Conservation (phyloP, 164 flowering plant genomes). For the Macadamia integrifolia region DNA sequence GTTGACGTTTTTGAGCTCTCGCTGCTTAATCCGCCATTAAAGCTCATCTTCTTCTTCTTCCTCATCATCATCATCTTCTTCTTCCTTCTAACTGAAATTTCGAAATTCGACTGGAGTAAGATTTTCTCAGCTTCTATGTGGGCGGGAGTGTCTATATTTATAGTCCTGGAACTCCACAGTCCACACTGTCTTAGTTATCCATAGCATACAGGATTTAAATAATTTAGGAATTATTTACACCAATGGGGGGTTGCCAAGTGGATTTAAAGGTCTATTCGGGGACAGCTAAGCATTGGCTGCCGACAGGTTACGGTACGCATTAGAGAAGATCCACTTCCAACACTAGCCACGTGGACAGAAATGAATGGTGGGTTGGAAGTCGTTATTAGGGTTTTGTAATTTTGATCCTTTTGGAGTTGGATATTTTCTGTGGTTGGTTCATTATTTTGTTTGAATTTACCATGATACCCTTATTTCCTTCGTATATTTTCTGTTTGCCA, state of each 20-base stretch:
- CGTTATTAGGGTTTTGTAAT: too few relatives aligned
- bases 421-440: too few relatives aligned
- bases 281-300: constrained; percentile 35
- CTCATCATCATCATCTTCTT: constrained; percentile 13
- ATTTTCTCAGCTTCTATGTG: neutral
- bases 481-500: too few relatives aligned
- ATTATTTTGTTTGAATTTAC: too few relatives aligned
- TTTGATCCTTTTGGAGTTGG: too few relatives aligned
- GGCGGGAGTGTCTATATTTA: too few relatives aligned
- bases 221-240: constrained; percentile 4
- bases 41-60: constrained; percentile 22
- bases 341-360: neutral
- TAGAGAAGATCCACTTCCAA: neutral
- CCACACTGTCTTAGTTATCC: too few relatives aligned
- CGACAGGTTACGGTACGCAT: constrained; percentile 31
- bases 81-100: neutral
- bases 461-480: too few relatives aligned
- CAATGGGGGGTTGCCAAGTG: constrained; percentile 21
- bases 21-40: constrained; percentile 14
- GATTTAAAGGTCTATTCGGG: neutral
- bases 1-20: constrained; percentile 13
- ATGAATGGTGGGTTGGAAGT: too few relatives aligned
- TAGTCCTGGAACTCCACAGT: too few relatives aligned
- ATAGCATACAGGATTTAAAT: neutral
- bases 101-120: neutral